Base-by-base conservation (phyloP, 2,329 filamentous ascomycete genomes). In the Fusarium lateritium region DNA sequence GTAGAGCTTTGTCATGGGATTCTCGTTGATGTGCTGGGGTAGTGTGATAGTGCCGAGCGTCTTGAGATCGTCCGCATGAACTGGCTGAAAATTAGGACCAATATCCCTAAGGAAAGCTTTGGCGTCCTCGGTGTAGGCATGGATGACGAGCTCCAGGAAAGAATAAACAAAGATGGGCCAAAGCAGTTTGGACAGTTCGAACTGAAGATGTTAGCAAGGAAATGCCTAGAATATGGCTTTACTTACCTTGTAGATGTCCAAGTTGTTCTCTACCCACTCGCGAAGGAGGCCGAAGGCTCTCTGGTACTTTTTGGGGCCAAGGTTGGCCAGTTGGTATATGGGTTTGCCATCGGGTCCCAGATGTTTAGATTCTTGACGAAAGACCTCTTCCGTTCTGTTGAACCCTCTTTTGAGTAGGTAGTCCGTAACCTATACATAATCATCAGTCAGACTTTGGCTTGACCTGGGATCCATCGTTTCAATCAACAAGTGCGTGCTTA, bases 101-200 rank as follows among this genome's bases (percentile, higher is more conserved):
- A 93, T 89, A 6, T 86, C 84, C 28, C 88, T 86, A 65, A 97
- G 90, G 76, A 97, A 95, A 3, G 86, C 83, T 70, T 92, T 90
- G 15, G 91, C 89, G 61, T 97, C 93, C 39, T 88, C 87, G 2
- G 87, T 82, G 72, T 92, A 94, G 67, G 89, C 89, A 62, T 93
- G 88, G 34, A 85, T 85, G 28, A 97, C 87, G 56, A 98, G 87
- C 59, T 93, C 90, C 26, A 99, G 84, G 76, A 92, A 98, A 0
- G 93, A 96, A 79, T 99, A 97, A 51, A 98, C 92, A 75, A 98
- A 98, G 1, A 97, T 83, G 0, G 96, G 96, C 94, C 96, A 99
- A 17, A 97, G 82, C 6, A 98, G 84, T 71, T 97, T 94, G 61
- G 89, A 87, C 5, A 99, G 85, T 81, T 99, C 96, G 44, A 95